A percentile compares a stretch with the other conserved stretches of the same genome.
phyloP scores from a whole-genome alignment of 2,329 filamentous ascomycete species.

The Clonostachys solani region DNA sequence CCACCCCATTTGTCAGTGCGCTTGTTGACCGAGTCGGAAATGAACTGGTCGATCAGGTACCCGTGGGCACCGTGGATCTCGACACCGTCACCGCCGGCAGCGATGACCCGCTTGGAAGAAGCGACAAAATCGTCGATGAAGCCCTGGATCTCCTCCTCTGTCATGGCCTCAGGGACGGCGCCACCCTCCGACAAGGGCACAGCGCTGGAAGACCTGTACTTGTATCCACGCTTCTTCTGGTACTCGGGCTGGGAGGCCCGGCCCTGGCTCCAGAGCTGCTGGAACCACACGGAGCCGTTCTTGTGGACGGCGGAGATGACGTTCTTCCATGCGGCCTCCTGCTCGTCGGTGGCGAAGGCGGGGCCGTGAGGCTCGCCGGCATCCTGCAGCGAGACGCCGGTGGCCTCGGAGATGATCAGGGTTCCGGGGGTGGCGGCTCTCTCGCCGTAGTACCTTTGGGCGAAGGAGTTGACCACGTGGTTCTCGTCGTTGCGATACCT shows the following conservation, averaged over 20 bases:
- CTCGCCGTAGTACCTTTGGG: slow-evolving; percentile 32
- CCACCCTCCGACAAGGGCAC: slow-evolving; percentile 18
- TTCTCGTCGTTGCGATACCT: slow-evolving; percentile 13
- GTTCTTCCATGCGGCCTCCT: slow-evolving; percentile 53
- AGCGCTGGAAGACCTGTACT: slow-evolving; percentile 3
- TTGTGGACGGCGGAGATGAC: slow-evolving; percentile 58
- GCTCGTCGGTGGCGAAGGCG: slow-evolving; percentile 49
- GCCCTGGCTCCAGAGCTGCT: slow-evolving; percentile 49
- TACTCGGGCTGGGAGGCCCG: slow-evolving; percentile 16
- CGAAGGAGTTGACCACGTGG: slow-evolving; percentile 7
- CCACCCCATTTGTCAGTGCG: slow-evolving; percentile 29
- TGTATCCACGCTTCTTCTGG: neutral
- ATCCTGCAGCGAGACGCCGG: slow-evolving; percentile 39
- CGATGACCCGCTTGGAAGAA: slow-evolving; percentile 54
- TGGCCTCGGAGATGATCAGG: slow-evolving; percentile 37
- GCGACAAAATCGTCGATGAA: slow-evolving; percentile 59
- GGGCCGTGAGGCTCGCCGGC: slow-evolving; percentile 37
- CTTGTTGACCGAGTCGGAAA: slow-evolving; percentile 35
- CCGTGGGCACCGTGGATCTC: slow-evolving; percentile 56
- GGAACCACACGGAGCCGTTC: slow-evolving; percentile 53
- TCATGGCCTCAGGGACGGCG: slow-evolving; percentile 58
- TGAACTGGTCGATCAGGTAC: slow-evolving; percentile 47
- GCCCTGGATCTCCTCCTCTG: slow-evolving; percentile 56
- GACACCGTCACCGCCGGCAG: slow-evolving; percentile 66
- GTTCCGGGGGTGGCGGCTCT: slow-evolving; percentile 31